Evolutionary conservation across 306 rosid genomes (phyloP), one percentile per base, ranked within the genome.

Genomic region (Carpinus fangiana): DNA sequence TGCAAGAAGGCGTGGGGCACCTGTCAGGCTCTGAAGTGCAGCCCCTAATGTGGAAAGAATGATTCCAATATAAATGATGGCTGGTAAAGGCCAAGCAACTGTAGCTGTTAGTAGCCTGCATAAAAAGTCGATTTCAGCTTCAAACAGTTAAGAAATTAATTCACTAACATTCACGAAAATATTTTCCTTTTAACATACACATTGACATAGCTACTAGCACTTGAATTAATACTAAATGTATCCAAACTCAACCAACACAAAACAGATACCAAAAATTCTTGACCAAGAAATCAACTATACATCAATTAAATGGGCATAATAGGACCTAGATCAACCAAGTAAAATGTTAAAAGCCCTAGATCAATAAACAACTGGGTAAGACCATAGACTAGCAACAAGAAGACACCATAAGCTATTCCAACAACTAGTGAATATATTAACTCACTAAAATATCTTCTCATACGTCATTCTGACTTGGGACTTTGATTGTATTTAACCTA

Each of bases 11-110:
- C 98, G 98, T 0, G 99, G 99, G 79, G 99, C 99, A 76, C 99
- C 99, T 18, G 99, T 96, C 89, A 96, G 82, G 85, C 98, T 91
- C 89, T 96, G 99, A 80, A 96, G 99, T 70, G 99, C 99, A 85
- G 99, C 99, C 83, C 99, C 99, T 80, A 96, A 82, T 61, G 99
- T 96, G 52, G 99, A 96, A 80, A 96, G 97, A 84, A 96, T 93
- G 73, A 96, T 96, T 77, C 99, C 99, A 74, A 96, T 83, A 79
- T 96, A 93, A 84, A 96, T 86, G 82, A 96, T 78, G 78, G 89
- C 94, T 34, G 99, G 99, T 82, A 89, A 91, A 80, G 99, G 99
- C 99, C 99, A 96, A 50, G 99, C 96, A 77, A 96, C 59, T 31
- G 90, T 93, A 80, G 99, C 99, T 3, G 99, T 80, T 70, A 96